Evolutionary conservation across 2,329 filamentous ascomycete species (phyloP), one percentile per base, ranked within the genome.

Genomic region (Rachicladosporium sp.): DNA sequence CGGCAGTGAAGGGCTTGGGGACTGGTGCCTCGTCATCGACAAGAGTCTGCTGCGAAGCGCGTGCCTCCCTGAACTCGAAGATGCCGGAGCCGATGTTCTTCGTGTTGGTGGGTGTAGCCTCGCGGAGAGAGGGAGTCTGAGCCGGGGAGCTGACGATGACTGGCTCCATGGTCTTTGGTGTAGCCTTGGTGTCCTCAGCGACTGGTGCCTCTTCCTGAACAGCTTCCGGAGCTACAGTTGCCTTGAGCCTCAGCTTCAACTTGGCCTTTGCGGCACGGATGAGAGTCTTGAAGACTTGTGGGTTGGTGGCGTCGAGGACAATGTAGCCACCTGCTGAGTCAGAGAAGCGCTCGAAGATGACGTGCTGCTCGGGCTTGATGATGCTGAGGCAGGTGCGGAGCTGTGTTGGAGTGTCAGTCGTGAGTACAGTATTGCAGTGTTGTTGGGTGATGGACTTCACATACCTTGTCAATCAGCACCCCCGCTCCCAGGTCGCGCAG

Each of bases 231-330:
- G 50, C 50, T 34, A 58, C 53, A n/a, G 57, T 57, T 4, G 55
- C 57, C 48, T 55, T 84, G 43, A 98, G 75, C 63, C 91, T 88
- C 51, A 98, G 79, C 78, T 96, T 98, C 49, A 88, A 78, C 73
- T 98, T 98, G 30, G 91, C 91, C 70, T 95, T 98, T 48, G 91
- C 91, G 50, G 91, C 91, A 54, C 91, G 82, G 60, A 91, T 89
- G 32, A 98, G 80, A 60, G 95, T 91, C 70, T 95, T 96, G 72
- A 94, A 98, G 55, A 93, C 84, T 34, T 83, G 71, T 6, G 74
- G 65, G 56, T 94, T 93, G 58, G 71, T 70, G 46, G 77, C 69
- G 60, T 94, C 82, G 44, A 98, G 79, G 33, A 74, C 70, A 49
- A 96, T 75, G 63, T 82, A 96, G 48, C 78, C 70, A 34, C 73